phyloP scores from a whole-genome alignment of 495 filamentous ascomycete genomes.

The Tetracladium marchalianum region DNA sequence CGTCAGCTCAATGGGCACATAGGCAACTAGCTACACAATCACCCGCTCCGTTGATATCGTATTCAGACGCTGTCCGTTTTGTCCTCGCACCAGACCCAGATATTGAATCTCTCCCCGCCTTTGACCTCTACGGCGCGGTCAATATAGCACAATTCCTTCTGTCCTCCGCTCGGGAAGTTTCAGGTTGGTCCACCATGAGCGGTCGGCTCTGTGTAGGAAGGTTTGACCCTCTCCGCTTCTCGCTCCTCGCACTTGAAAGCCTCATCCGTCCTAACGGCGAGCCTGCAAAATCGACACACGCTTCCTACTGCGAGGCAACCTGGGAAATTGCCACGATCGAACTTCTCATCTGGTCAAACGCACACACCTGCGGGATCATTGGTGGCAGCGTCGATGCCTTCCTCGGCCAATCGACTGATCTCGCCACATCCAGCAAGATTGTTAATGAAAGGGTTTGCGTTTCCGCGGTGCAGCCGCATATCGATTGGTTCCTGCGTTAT shows the following conservation, averaged over 20 bases:
- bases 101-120: slow-evolving; percentile 16
- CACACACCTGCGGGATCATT: slow-evolving; percentile 27
- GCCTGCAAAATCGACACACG: background rate
- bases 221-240: slow-evolving; percentile 23
- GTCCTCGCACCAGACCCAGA: slow-evolving; percentile 22
- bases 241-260: slow-evolving; percentile 22
- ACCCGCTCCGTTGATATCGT: slow-evolving; percentile 18
- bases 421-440: slow-evolving; percentile 20
- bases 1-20: slow-evolving; percentile 27
- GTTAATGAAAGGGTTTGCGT: slow-evolving; percentile 16
- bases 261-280: slow-evolving; percentile 18
- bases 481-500: slow-evolving; percentile 30
- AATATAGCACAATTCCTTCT: slow-evolving; percentile 31
- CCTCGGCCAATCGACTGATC: slow-evolving; percentile 21
- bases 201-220: slow-evolving; percentile 28
- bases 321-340: slow-evolving; percentile 31
- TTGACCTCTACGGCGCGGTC: slow-evolving; percentile 29
- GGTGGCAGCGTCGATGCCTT: slow-evolving; percentile 24
- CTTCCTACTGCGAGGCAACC: slow-evolving; percentile 20
- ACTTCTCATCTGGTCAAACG: slow-evolving; percentile 28
- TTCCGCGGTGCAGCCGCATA: slow-evolving; percentile 23
- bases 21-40: slow-evolving; percentile 17
- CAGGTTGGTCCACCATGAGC: slow-evolving; percentile 31
- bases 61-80: slow-evolving; percentile 25
- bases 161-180: slow-evolving; percentile 28